Percentiles rank a stretch among this genome's conserved stretches.
Conservation (phyloP, 768 basidiomycete genomes). For the Mycena olivaceomarginata region DNA sequence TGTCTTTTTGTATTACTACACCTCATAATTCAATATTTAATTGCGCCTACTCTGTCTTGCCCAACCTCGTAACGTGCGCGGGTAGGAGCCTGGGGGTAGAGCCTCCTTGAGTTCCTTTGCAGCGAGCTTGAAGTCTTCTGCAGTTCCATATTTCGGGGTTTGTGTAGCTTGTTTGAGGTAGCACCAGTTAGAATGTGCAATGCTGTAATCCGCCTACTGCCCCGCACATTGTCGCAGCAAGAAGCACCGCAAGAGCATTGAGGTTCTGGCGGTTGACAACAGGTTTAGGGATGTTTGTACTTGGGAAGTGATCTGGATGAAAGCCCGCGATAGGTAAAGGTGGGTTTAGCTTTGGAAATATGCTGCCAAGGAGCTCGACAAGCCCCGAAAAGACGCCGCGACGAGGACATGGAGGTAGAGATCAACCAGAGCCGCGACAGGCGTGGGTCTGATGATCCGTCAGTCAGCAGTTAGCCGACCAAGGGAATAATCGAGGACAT, state of each 20-base stretch:
- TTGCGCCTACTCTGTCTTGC: no score
- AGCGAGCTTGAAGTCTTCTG: slow-evolving; percentile 71
- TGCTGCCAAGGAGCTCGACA: not conserved
- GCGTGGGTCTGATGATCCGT: not conserved
- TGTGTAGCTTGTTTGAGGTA: not conserved
- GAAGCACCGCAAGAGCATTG: slow-evolving; percentile 23
- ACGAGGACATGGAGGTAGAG: not conserved
- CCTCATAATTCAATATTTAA: no score
- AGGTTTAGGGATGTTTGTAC: slow-evolving; percentile 1
- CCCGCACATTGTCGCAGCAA: slow-evolving; percentile 26
- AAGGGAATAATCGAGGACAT: no score
- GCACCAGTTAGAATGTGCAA: slow-evolving; percentile 23
- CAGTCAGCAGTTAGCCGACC: not conserved
- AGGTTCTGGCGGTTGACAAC: slow-evolving; percentile 2
- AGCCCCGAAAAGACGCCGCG: not conserved
- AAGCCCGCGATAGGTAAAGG: not conserved
- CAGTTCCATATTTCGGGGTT: slow-evolving; percentile 67
- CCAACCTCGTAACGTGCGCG: no score
- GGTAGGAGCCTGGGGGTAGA: no score
- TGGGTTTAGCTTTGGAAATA: not conserved
- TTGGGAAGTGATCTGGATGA: not conserved
- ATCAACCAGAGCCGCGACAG: not conserved
- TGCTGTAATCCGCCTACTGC: slow-evolving; percentile 27
- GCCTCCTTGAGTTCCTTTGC: slow-evolving; percentile 66
- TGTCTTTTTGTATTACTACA: no score